A percentile compares a stretch with the other conserved stretches of the same genome.
These are phyloP conservation scores for Sisymbrium altissimum DNA, from an alignment of 345 rosid species.

Conservation along the genomic window DNA sequence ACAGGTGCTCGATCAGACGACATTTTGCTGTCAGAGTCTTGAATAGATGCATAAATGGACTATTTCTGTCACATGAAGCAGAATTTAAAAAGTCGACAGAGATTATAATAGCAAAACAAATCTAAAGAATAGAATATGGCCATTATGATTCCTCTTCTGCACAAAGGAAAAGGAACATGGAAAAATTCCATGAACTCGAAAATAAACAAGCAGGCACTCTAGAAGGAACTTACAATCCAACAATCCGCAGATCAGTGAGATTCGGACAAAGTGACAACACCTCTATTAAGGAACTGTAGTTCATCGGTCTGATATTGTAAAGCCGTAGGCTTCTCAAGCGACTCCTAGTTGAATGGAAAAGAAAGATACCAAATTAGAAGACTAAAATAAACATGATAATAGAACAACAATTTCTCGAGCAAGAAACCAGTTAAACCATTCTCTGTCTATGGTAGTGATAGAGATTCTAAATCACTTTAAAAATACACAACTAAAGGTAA, in stretches of 20 bases:
- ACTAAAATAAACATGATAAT: background rate
- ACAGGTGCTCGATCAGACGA: slow-evolving; percentile 65
- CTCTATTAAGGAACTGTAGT: slow-evolving; percentile 45
- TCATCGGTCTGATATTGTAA: slow-evolving; percentile 65
- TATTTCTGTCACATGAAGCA: slow-evolving; percentile 38
- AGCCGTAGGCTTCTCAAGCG: slow-evolving; percentile 65
- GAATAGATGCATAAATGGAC: slow-evolving; percentile 55
- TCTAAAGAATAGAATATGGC: background rate
- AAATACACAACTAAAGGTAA: background rate
- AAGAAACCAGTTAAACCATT: background rate
- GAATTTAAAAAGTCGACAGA: background rate
- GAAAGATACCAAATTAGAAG: slow-evolving; percentile 10
- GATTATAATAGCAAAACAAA: background rate
- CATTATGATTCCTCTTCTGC: background rate
- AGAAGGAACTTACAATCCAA: slow-evolving; percentile 68
- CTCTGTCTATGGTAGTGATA: background rate
- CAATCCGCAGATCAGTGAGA: slow-evolving; percentile 70
- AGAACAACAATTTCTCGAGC: background rate
- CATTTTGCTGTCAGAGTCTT: slow-evolving; percentile 55
- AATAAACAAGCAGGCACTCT: background rate
- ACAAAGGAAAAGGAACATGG: background rate
- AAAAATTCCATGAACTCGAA: background rate
- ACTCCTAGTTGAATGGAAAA: slow-evolving; percentile 38
- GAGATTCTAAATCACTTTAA: background rate
- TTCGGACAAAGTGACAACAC: slow-evolving; percentile 65